These are phyloP conservation scores for Pyronema omphalodes DNA, from an alignment of 495 filamentous ascomycete genomes.

Conservation along the genomic window DNA sequence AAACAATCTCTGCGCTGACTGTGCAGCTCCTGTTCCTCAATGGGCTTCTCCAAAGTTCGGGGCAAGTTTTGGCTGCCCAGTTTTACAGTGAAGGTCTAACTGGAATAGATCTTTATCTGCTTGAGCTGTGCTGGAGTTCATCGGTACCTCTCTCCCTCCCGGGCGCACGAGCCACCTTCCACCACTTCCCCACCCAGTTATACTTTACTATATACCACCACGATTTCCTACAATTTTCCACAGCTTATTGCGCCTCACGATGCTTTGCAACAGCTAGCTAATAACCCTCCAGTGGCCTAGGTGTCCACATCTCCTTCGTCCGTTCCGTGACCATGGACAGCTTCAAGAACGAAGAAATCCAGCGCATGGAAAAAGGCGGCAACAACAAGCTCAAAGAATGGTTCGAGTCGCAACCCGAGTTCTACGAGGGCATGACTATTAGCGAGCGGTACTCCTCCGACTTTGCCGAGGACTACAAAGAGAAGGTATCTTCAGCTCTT, in stretches of 20 bases:
- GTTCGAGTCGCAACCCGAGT: slow-evolving; percentile 13
- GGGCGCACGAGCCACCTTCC: too few species aligned
- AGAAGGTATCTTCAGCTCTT: slow-evolving; percentile 31
- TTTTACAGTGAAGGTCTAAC: neutral
- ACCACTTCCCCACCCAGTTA: neutral
- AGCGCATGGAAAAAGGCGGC: slow-evolving; percentile 23
- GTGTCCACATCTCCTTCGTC: slow-evolving; percentile 96
- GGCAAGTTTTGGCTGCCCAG: slow-evolving; percentile 7
- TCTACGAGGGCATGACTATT: slow-evolving; percentile 33
- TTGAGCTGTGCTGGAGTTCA: slow-evolving; percentile 89
- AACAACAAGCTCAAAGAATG: slow-evolving; percentile 17
- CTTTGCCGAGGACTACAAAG: slow-evolving; percentile 90
- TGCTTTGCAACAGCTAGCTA: neutral
- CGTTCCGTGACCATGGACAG: slow-evolving; percentile 93
- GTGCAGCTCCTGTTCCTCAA: slow-evolving; percentile 83
- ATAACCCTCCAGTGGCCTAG: slow-evolving; percentile 37
- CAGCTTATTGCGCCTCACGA: neutral
- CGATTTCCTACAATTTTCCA: neutral
- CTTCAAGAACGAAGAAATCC: slow-evolving; percentile 52
- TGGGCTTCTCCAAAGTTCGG: slow-evolving; percentile 61
- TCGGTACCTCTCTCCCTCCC: slow-evolving; percentile 28
- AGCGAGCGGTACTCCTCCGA: slow-evolving; percentile 71
- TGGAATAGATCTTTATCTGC: slow-evolving; percentile 65
- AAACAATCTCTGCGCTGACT: slow-evolving; percentile 86
- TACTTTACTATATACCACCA: neutral